Conservation (phyloP, 331 rosid species). For the Malus hybrid region DNA sequence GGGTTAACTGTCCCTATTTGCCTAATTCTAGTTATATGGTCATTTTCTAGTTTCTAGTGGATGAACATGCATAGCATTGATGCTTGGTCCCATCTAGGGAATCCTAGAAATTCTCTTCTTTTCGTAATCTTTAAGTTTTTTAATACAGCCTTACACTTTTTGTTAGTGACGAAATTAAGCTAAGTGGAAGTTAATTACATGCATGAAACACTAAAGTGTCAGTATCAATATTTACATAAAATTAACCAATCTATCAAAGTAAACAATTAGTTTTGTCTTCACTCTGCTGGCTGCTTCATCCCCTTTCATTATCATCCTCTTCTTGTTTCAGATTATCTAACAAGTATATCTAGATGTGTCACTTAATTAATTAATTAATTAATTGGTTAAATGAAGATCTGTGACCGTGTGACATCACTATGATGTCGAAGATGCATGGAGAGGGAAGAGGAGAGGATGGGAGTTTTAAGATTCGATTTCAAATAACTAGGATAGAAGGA, state of each 20-base stretch:
- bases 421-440: conserved; percentile 7
- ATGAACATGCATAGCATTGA: conserved; percentile 1
- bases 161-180: neutral
- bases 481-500: conserved; percentile 2
- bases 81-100: neutral
- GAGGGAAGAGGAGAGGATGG: neutral
- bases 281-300: neutral
- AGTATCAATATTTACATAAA: neutral
- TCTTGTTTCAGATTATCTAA: neutral
- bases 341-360: neutral
- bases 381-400: neutral
- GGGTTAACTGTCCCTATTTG: too few species aligned
- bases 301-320: neutral
- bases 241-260: neutral
- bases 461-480: neutral
- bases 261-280: neutral
- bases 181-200: neutral
- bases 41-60: neutral
- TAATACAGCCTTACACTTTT: neutral
- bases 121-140: neutral
- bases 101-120: neutral
- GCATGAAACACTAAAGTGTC: neutral
- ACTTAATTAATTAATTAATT: neutral
- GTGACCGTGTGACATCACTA: conserved; percentile 5
- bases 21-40: neutral